phyloP scores from a whole-genome alignment of 1,139 yeast genomes.

The Nakaseomyces glabratus region DNA sequence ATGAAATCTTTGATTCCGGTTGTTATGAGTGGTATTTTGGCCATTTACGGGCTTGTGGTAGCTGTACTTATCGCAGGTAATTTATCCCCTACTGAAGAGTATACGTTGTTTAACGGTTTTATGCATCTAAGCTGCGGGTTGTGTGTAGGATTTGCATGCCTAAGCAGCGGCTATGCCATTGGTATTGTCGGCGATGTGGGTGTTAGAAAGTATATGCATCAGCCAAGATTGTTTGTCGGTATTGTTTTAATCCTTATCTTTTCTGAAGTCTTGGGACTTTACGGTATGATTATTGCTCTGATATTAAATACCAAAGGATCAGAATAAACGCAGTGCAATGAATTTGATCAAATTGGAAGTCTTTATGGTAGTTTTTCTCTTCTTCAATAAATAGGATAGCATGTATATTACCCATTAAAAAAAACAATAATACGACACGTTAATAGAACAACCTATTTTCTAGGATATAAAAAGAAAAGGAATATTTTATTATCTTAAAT shows the following conservation, averaged over 20 bases:
- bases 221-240: slow-evolving; percentile 93
- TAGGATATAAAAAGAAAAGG: no score
- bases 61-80: slow-evolving; percentile 94
- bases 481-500: no score
- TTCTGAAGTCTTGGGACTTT: slow-evolving; percentile 94
- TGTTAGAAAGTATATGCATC: slow-evolving; percentile 92
- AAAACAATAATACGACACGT: no score
- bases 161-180: slow-evolving; percentile 96
- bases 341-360: no score
- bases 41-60: slow-evolving; percentile 93
- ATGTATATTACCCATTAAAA: no score
- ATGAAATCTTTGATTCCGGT: slow-evolving; percentile 88
- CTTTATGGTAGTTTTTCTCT: no score
- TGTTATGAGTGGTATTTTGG: slow-evolving; percentile 95
- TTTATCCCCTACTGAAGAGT: slow-evolving; percentile 62
- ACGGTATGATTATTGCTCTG: slow-evolving; percentile 89
- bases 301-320: slow-evolving; percentile 84
- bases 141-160: slow-evolving; percentile 91
- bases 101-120: slow-evolving; percentile 87
- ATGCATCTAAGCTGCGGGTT: slow-evolving; percentile 96
- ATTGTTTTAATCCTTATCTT: slow-evolving; percentile 88
- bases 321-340: no score
- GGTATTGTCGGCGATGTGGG: slow-evolving; percentile 99
- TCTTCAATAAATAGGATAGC: no score
- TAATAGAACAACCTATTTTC: no score